Base-by-base conservation (phyloP, 1,284 basidiomycete species). In the Rhodotorula sp. region DNA sequence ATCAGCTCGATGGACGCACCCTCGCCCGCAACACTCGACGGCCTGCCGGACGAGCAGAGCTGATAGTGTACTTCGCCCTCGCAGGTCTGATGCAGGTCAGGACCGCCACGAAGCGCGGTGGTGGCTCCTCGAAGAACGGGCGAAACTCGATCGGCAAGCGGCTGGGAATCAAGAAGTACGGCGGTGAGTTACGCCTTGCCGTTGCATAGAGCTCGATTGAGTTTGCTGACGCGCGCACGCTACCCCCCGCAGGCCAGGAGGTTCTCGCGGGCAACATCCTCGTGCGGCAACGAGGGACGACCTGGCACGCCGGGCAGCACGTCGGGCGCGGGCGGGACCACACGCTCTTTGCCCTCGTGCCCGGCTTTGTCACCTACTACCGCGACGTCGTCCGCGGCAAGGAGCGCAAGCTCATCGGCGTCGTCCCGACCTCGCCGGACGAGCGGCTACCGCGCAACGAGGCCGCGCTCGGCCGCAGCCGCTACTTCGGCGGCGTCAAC, bases 221-320 rank as follows among this genome's bases (percentile, higher is more conserved):
- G n/a, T 44, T 14, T 34, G 49, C 58, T 61, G 21, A 48, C 65
- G 8, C 34, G 12, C 21, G 14, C 50, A 17, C 4, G 5, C 23
- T 27, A n/a, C 12, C 53, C 3, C 46, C 4, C 48, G 4, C 75
- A 91, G 93, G 95, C 81, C 88, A 97, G 82, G 87, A 86, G 81
- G 93, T 97, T 25, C 87, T 92, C 45, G 91, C 93, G 14, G 94
- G 95, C 60, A 92, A 95, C 83, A 96, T 97, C 78, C 91, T 97
- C 79, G 88, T 97, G 52, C 88, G 94, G 61, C 94, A 97, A 82
- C 87, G 95, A 74, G 95, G 95, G 16, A 89, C 90, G 2, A 85
- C 89, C 66, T 94, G 95, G 83, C 92, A 94, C 80, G 89, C 95
- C 3, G 94, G 93, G 2, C 92, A 93, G 82, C 89, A 97, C 82